Evolutionary conservation across 2,329 filamentous ascomycete genomes (phyloP).

Genomic region (Trichoderma breve): DNA sequence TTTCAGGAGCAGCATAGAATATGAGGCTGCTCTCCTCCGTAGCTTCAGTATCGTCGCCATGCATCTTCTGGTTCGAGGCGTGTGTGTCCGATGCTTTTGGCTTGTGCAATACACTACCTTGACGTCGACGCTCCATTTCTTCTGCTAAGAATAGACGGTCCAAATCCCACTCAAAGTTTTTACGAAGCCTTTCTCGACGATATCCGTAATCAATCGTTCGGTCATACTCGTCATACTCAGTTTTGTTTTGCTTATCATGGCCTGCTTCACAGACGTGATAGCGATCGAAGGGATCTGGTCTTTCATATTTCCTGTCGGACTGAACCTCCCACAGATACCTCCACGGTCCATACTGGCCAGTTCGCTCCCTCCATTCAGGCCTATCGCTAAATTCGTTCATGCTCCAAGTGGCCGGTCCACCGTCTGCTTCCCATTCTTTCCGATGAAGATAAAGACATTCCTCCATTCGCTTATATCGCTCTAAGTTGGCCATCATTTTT

Average conservation of each 20-base stretch:
- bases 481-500: neutral
- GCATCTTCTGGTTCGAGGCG: neutral
- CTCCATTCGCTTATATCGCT: slow-evolving; percentile 2
- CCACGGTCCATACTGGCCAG: neutral
- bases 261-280: neutral
- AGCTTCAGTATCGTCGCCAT: neutral
- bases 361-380: neutral
- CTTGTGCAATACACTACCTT: neutral
- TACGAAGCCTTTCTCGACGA: slow-evolving; percentile 14
- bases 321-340: neutral
- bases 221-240: slow-evolving; percentile 6
- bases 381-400: neutral
- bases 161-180: slow-evolving; percentile 21
- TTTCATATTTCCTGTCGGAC: neutral
- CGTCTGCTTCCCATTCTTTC: neutral
- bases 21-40: neutral
- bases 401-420: neutral
- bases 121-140: neutral
- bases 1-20: neutral
- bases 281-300: neutral
- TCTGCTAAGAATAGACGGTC: slow-evolving; percentile 18
- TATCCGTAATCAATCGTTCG: slow-evolving; percentile 10
- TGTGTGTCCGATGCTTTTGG: neutral
- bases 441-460: slow-evolving; percentile 1
- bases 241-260: neutral